Base-by-base conservation (phyloP, 2,329 filamentous ascomycete genomes). In the Aspergillus sp. region DNA sequence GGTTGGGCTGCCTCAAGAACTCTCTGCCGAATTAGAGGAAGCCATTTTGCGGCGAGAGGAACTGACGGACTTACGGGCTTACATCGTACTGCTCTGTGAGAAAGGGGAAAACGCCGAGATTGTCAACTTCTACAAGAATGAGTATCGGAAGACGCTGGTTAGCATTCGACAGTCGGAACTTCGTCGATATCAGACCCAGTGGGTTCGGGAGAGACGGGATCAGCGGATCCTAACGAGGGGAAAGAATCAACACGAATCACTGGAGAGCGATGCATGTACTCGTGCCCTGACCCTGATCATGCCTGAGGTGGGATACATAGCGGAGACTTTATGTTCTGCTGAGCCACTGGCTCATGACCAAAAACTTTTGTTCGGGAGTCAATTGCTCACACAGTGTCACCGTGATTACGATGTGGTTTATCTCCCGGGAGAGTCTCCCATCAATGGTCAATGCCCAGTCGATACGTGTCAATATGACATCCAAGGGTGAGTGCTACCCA, bases 331-430 rank as follows among this genome's bases (percentile, higher is more conserved):
- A 50, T 34, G 12, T 34, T 34, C 30, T 34, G 30, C 30, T 57
- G 45, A 52, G 18, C 57, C 53, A 61, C 62, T 61, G 26, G 51
- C 52, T 11, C 62, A 54, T 51, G 20, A 64, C 32, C 17, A 63
- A 54, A 64, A 55, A 41, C 62, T 11, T 65, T 20, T 42, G 59
- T 50, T 64, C 63, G 22, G 53, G 54, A 63, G 20, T 64, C 45
- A 52, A 13, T 34, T 34, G 3, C 30, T 34, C 12, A 34, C 4
- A 34, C 30, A 34, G 30, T 34, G 30, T 34, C 12, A 34, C 26
- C 48, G 51, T 41, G 55, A 66, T 43, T 62, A 61, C 17, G 49
- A 59, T 42, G 49, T 66, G 24, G 38, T 57, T 18, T 66, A 64
- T 56, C 60, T 66, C 53, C 60, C 48, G 24, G 13, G 42, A 7